phyloP scores from a whole-genome alignment of 306 rosid species.

The Quercus mongolica region DNA sequence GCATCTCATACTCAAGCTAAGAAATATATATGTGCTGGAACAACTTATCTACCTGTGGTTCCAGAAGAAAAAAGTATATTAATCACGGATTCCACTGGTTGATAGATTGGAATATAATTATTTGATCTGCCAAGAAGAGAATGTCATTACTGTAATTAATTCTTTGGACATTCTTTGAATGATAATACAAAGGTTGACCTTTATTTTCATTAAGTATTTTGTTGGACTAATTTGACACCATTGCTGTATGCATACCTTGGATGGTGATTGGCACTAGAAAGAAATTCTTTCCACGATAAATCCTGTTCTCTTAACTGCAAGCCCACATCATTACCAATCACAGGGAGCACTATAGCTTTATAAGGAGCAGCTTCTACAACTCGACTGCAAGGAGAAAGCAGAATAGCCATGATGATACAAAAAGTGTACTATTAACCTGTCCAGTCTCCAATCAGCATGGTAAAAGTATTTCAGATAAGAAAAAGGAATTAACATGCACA shows the following conservation, averaged over 20 bases:
- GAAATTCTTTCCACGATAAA: slow-evolving; percentile 66
- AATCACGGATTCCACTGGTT: slow-evolving; percentile 55
- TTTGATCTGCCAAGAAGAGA: slow-evolving; percentile 52
- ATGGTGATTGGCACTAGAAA: slow-evolving; percentile 37
- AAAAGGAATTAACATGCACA: not conserved
- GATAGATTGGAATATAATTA: slow-evolving; percentile 54
- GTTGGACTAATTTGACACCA: not conserved
- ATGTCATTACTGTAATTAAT: not conserved
- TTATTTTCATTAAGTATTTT: not conserved
- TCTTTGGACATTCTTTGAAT: not conserved
- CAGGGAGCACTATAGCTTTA: slow-evolving; percentile 81
- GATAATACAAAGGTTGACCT: not conserved
- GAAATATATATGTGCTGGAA: not conserved
- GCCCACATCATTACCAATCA: slow-evolving; percentile 44
- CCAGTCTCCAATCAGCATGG: not conserved
- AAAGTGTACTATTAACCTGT: not conserved
- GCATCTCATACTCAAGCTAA: not conserved
- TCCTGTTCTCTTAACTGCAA: slow-evolving; percentile 59
- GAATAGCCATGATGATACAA: slow-evolving; percentile 7
- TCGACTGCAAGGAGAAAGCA: slow-evolving; percentile 49
- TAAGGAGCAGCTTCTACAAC: slow-evolving; percentile 60
- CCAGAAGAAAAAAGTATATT: slow-evolving; percentile 96
- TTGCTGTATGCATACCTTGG: slow-evolving; percentile 38
- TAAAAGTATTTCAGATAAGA: not conserved
- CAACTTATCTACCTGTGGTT: slow-evolving; percentile 67